phyloP scores from a whole-genome alignment of 1,284 basidiomycete genomes.

The Marasmius sp. region DNA sequence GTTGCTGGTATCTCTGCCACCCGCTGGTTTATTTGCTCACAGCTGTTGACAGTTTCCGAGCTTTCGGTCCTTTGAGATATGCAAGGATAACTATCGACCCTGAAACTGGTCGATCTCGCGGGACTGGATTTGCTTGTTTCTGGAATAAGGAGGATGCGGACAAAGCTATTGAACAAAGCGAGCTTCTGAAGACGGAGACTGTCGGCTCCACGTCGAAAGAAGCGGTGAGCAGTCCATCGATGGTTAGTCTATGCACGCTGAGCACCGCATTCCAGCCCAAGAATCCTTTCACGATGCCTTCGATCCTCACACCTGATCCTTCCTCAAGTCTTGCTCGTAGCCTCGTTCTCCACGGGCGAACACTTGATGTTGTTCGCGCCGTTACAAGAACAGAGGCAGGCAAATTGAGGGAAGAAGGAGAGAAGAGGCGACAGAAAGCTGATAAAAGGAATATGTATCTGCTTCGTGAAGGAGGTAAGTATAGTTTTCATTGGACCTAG shows the following conservation, averaged over 20 bases:
- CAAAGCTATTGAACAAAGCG: conserved; percentile 80
- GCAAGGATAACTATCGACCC: conserved; percentile 90
- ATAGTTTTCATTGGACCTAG: not conserved
- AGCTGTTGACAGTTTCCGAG: conserved; percentile 65
- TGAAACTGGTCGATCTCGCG: conserved; percentile 82
- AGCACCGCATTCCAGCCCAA: conserved; percentile 38
- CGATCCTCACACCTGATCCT: conserved; percentile 93
- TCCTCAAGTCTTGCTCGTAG: conserved; percentile 82
- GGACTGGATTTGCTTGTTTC: conserved; percentile 97
- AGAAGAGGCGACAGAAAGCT: conserved; percentile 82
- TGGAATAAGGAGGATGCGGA: conserved; percentile 94
- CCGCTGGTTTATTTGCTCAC: not conserved
- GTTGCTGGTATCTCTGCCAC: conserved; percentile 24
- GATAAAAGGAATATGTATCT: conserved; percentile 98
- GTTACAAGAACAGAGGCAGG: conserved; percentile 89
- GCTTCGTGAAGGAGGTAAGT: conserved; percentile 89
- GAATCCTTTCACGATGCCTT: conserved; percentile 85
- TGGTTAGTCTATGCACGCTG: not conserved
- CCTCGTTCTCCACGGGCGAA: conserved; percentile 90
- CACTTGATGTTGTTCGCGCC: conserved; percentile 87
- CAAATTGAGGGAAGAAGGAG: conserved; percentile 84
- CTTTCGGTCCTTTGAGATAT: conserved; percentile 92
- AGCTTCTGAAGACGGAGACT: conserved; percentile 68
- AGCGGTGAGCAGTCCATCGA: conserved; percentile 24
- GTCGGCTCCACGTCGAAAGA: conserved; percentile 33